These are phyloP conservation scores for Tephrocybe sp. DNA, from an alignment of 768 basidiomycete genomes.

Conservation along the genomic window DNA sequence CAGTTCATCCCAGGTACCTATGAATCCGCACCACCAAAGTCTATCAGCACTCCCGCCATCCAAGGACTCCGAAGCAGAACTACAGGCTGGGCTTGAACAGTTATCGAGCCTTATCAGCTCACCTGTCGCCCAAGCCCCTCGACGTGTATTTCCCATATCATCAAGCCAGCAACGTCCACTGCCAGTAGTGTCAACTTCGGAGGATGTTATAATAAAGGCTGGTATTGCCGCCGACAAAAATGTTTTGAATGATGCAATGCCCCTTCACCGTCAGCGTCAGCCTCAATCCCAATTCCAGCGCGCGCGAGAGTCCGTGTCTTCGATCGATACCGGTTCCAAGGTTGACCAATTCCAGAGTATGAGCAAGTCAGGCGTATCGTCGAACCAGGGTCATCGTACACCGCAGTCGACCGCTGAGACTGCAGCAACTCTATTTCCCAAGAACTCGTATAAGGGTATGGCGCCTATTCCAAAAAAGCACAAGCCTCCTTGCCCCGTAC, in stretches of 20 bases:
- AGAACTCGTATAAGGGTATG: neutral
- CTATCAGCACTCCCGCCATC: neutral
- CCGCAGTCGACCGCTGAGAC: neutral
- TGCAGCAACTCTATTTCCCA: neutral
- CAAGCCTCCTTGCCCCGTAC: no score
- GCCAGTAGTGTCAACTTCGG: neutral
- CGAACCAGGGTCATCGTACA: neutral
- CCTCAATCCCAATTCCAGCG: neutral
- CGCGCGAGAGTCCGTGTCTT: neutral
- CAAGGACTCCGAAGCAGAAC: neutral
- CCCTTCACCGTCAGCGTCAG: neutral
- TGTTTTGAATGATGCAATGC: neutral
- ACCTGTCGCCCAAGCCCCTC: no score
- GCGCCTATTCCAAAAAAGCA: neutral
- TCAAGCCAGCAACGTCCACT: neutral
- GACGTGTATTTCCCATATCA: neutral
- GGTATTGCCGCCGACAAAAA: neutral
- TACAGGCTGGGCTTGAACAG: neutral
- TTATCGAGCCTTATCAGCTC: neutral
- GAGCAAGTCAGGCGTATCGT: neutral
- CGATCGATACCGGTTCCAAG: neutral
- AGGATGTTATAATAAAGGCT: neutral
- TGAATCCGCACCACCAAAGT: neutral
- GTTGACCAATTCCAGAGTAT: neutral
- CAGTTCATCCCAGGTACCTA: neutral